Evolutionary conservation across 495 filamentous ascomycete species (phyloP).

Genomic region (Hypoxylon crocopeplum): DNA sequence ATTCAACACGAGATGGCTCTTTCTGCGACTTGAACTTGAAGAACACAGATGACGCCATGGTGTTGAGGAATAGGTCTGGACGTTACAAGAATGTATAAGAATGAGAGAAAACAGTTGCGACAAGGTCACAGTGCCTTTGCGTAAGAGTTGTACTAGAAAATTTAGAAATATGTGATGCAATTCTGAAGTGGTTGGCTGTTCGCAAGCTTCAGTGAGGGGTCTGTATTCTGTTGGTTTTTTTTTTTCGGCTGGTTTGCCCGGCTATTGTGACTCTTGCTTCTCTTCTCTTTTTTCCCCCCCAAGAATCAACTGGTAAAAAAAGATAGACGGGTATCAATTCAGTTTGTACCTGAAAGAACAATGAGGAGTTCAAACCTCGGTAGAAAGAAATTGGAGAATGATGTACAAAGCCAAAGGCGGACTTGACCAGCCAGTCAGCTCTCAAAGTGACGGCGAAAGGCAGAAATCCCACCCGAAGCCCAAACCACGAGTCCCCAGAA

Average conservation of each 20-base stretch:
- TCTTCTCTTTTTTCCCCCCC: conserved; percentile 46
- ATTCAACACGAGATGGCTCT: conserved; percentile 90
- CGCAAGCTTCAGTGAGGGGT: conserved; percentile 32
- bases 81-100: conserved; percentile 20
- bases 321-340: conserved; percentile 63
- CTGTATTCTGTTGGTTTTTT: conserved; percentile 40
- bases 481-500: conserved; percentile 30
- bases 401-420: conserved; percentile 54
- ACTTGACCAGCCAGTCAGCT: conserved; percentile 39
- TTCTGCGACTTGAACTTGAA: conserved; percentile 99
- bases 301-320: conserved; percentile 46
- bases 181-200: conserved; percentile 20
- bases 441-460: conserved; percentile 35
- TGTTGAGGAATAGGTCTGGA: conserved; percentile 42
- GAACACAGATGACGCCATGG: conserved; percentile 97
- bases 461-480: conserved; percentile 38
- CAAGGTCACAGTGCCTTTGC: not conserved
- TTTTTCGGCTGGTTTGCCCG: conserved; percentile 30
- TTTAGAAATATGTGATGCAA: conserved; percentile 38
- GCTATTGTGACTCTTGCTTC: conserved; percentile 39
- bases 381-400: conserved; percentile 44
- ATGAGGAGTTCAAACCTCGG: conserved; percentile 42
- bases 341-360: conserved; percentile 62
- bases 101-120: conserved; percentile 6
- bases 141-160: conserved; percentile 41